Base-by-base conservation (phyloP, 257 asterid genomes). In the Oldenlandia corymbosa region DNA sequence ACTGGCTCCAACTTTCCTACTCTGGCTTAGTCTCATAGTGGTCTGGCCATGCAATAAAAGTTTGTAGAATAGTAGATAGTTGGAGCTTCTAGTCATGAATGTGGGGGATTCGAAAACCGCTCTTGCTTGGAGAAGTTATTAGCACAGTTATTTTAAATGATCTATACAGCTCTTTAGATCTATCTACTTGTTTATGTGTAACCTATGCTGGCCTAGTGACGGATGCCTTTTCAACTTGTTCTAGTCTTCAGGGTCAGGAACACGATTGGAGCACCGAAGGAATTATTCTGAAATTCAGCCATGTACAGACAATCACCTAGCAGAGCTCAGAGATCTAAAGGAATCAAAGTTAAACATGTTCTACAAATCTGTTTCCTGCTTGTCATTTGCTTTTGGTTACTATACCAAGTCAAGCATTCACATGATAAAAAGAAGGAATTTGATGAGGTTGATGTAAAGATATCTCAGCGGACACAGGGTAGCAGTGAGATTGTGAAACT, bases 351-450 rank as follows among this genome's bases (percentile, higher is more conserved):
- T 42, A 87, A 80, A 74, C 84, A 87, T 68, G 77, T 77, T 37
- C 68, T 90, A 69, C 95, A 90, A 68, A 62, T 84, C 58, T 85
- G 94, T 77, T 77, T 90, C 80, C 79, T 93, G 75, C 78, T 90
- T 50, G 95, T 88, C 64, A 81, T 90, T 65, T 90, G 94, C 81
- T 84, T 85, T 75, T 93, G 99, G 99, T 72, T 93, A 78, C 59
- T 93, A 73, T 93, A 85, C 93, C 96, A 87, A 83, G 81, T 90
- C 74, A 89, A 89, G 65, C 97, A 68, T 77, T 90, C 96, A 63
- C 94, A 81, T 67, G 85, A 85, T 68, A 84, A 84, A 79, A 85
- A 80, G 78, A 85, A 79, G 59, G 90, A 85, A 69, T 85, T 85
- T 54, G 88, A 82, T 36, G 93, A 89, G 72, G 68, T 68, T 48